A percentile compares a stretch with the other conserved stretches of the same genome.
Conservation (phyloP, 2,329 filamentous ascomycete genomes). For the Teratosphaeria nubilosa region DNA sequence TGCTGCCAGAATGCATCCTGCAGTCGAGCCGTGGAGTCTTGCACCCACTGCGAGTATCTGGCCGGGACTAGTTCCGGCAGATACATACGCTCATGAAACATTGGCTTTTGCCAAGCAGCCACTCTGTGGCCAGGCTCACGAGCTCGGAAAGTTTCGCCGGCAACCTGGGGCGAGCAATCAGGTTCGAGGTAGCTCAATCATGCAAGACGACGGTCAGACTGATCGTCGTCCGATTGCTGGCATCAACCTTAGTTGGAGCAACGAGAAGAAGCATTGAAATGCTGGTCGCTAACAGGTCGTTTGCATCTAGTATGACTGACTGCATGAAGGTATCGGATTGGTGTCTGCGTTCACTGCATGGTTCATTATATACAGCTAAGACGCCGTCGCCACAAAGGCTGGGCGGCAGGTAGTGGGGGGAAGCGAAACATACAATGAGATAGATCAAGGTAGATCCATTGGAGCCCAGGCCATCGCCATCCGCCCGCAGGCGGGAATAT, state of each 20-base stretch:
- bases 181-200: not conserved
- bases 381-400: not conserved
- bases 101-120: not conserved
- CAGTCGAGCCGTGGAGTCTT: not conserved
- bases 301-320: no score
- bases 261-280: no score
- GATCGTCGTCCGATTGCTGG: not conserved
- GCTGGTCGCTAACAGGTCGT: no score
- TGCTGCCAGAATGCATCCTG: not conserved
- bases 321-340: not conserved
- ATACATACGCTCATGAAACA: not conserved
- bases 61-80: not conserved
- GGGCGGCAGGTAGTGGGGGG: not conserved
- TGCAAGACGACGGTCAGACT: not conserved
- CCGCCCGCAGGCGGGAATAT: not conserved
- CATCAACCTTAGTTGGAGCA: not conserved
- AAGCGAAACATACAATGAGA: not conserved
- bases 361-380: not conserved
- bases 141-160: not conserved
- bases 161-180: not conserved
- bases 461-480: not conserved
- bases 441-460: not conserved
- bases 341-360: not conserved
- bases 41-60: not conserved
- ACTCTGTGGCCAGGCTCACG: not conserved